Conservation (phyloP, 305 asterid genomes). For the Stenogyne calaminthoides region DNA sequence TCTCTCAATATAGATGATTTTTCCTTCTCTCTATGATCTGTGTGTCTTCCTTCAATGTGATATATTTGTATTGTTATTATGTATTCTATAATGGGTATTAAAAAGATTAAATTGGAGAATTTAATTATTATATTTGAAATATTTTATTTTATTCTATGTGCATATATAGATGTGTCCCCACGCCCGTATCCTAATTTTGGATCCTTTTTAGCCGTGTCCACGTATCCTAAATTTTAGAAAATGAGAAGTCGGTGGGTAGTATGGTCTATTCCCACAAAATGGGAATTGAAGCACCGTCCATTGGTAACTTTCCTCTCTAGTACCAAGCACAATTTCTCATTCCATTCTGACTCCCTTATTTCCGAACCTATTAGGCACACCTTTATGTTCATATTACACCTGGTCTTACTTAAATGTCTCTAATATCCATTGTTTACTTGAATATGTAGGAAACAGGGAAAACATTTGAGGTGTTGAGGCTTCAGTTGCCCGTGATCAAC, state of each 20-base stretch:
- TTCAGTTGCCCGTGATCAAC: constrained; percentile 86
- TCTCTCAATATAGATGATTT: no score
- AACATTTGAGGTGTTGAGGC: constrained; percentile 77
- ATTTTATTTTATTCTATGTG: no score
- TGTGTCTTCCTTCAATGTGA: no score
- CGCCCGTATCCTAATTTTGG: no score
- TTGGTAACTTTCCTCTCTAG: background rate
- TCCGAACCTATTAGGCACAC: background rate
- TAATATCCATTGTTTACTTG: constrained; percentile 33
- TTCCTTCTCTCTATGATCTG: no score
- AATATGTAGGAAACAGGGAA: constrained; percentile 85
- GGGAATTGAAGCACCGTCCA: background rate
- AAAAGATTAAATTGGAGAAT: no score
- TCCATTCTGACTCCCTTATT: background rate
- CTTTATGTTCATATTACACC: constrained; percentile 11
- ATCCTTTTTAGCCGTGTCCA: no score
- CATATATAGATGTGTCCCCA: no score
- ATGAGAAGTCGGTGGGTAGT: background rate
- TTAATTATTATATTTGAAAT: no score
- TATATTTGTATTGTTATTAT: no score
- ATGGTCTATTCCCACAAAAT: background rate
- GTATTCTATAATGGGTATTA: no score
- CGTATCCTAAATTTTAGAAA: no score
- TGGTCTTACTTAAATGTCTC: constrained; percentile 24
- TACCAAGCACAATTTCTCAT: background rate